These are phyloP conservation scores for Umbelopsis ramanniana DNA, from an alignment of 192 early-diverging fungal genomes.

Conservation along the genomic window DNA sequence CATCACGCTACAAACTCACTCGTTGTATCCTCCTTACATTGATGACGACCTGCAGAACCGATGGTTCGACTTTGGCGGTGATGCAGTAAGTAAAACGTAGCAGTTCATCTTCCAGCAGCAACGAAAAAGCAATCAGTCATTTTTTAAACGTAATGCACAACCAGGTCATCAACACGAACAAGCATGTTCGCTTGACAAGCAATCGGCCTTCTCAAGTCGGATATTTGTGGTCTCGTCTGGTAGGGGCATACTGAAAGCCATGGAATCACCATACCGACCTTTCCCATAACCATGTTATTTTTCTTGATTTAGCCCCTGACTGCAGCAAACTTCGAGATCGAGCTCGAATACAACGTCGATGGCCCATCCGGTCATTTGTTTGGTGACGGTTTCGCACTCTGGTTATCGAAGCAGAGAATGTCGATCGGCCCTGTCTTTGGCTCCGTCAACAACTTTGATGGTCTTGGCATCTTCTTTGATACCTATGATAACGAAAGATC, in stretches of 20 bases:
- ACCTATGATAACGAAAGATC: conserved; percentile 86
- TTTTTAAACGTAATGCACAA: no score
- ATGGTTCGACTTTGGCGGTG: conserved; percentile 96
- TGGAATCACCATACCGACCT: no score
- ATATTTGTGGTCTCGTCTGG: conserved; percentile 77
- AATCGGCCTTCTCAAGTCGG: conserved; percentile 82
- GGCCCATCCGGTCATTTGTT: conserved; percentile 75
- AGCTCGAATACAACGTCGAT: conserved; percentile 92
- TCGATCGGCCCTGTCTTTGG: conserved; percentile 88
- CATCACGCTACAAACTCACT: conserved; percentile 15
- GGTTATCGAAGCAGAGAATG: conserved; percentile 80
- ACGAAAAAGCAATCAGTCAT: no score
- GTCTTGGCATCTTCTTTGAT: conserved; percentile 96
- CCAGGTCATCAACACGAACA: conserved; percentile 80
- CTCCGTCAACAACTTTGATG: conserved; percentile 82
- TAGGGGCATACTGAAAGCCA: conserved; percentile 29
- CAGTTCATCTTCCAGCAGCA: neutral
- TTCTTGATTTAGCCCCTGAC: conserved; percentile 63
- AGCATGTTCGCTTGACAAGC: conserved; percentile 83
- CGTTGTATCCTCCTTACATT: conserved; percentile 17
- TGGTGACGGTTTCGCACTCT: conserved; percentile 98
- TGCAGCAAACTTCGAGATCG: conserved; percentile 74
- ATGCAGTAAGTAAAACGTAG: conserved; percentile 48
- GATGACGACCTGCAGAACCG: conserved; percentile 81
- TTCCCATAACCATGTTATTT: neutral